Conservation (phyloP, 192 early-diverging fungal species). For the Gryganskiella cystojenkinii region DNA sequence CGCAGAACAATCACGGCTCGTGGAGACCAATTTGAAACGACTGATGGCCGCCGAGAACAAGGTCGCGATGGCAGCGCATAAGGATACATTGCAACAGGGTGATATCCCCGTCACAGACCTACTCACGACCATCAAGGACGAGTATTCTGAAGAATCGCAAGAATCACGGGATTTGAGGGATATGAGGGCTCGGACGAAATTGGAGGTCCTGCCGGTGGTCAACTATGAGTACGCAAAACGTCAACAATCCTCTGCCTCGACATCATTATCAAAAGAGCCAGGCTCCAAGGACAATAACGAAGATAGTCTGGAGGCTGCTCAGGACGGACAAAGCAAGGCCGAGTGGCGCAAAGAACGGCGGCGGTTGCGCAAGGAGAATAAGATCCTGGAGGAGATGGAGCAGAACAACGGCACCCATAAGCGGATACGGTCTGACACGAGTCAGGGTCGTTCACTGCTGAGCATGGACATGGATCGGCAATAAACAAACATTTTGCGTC, state of each 20-base stretch:
- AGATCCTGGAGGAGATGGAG: constrained; percentile 25
- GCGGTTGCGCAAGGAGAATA: constrained; percentile 24
- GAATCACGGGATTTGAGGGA: constrained; percentile 24
- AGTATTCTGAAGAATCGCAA: not conserved
- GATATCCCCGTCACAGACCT: constrained; percentile 10
- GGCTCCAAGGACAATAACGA: not conserved
- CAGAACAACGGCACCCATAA: constrained; percentile 25
- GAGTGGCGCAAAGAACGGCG: constrained; percentile 46
- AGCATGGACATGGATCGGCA: constrained; percentile 40
- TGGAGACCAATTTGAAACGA: constrained; percentile 64
- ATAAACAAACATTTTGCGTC: too few species aligned
- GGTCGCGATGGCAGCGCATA: constrained; percentile 47
- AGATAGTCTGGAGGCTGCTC: not conserved
- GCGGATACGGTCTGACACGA: constrained; percentile 29
- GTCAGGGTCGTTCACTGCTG: constrained; percentile 20
- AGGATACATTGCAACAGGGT: constrained; percentile 25
- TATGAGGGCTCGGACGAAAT: constrained; percentile 11
- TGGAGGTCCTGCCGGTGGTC: constrained; percentile 45
- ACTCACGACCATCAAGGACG: constrained; percentile 29
- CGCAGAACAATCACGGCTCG: constrained; percentile 63
- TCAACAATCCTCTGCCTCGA: constrained; percentile 17
- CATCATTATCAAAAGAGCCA: constrained; percentile 16
- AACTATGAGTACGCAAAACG: constrained; percentile 40
- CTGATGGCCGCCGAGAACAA: constrained; percentile 56
- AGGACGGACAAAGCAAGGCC: constrained; percentile 3